Percentiles rank a stretch among this genome's conserved stretches.
phyloP scores from a whole-genome alignment of 352 stramenopile species.

The Pythium insidiosum region DNA sequence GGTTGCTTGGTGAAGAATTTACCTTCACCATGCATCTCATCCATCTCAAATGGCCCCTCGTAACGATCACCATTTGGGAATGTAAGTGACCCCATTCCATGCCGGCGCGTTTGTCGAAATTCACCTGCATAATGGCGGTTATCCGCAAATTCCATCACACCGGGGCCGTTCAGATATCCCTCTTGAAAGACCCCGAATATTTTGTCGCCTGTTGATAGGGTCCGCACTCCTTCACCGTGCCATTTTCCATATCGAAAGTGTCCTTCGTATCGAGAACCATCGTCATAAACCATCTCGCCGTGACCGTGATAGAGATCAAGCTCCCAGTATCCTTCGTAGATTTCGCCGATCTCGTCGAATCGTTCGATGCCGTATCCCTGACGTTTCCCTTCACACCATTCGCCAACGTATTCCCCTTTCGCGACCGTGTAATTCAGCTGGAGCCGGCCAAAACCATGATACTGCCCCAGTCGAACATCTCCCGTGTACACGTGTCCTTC shows the following conservation, averaged over 20 bases:
- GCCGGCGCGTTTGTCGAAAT: conserved; percentile 44
- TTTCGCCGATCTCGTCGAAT: conserved; percentile 60
- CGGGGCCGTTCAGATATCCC: conserved; percentile 45
- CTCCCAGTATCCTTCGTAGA: conserved; percentile 76
- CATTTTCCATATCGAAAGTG: conserved; percentile 57
- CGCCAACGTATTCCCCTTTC: conserved; percentile 71
- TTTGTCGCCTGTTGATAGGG: conserved; percentile 42
- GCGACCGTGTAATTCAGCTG: conserved; percentile 46
- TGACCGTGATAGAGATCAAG: conserved; percentile 57
- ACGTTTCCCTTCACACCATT: conserved; percentile 74
- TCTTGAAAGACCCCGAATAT: conserved; percentile 52
- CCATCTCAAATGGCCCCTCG: conserved; percentile 83
- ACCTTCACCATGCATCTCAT: conserved; percentile 82
- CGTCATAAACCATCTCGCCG: conserved; percentile 60
- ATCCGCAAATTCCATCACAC: conserved; percentile 59
- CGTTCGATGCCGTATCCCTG: conserved; percentile 78
- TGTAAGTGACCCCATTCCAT: conserved; percentile 75
- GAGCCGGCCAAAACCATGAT: conserved; percentile 66
- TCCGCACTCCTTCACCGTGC: conserved; percentile 61
- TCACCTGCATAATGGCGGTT: conserved; percentile 59
- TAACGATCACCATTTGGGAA: conserved; percentile 88
- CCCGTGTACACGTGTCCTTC: conserved; percentile 48
- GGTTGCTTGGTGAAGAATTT: conserved; percentile 32
- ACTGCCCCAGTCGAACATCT: conserved; percentile 43
- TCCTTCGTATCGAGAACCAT: conserved; percentile 59